A percentile compares a stretch with the other conserved stretches of the same genome.
Conservation (phyloP, 1,139 yeast genomes). For the Pneumocystis wakefieldiae region DNA sequence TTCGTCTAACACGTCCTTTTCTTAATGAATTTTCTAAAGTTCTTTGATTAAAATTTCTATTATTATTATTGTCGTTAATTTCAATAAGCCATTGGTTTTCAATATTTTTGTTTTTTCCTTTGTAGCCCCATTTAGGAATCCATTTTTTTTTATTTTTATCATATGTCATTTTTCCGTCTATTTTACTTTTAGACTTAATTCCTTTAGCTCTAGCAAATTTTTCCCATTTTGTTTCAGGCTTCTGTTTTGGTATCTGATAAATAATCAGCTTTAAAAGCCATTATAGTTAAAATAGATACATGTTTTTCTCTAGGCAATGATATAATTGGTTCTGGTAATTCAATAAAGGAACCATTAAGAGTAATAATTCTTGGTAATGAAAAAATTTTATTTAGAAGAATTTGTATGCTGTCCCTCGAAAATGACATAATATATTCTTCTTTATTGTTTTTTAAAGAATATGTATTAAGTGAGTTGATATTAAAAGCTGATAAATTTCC, state of each 20-base stretch:
- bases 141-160: slow-evolving; percentile 86
- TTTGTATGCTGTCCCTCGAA: slow-evolving; percentile 89
- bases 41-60: slow-evolving; percentile 4
- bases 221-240: slow-evolving; percentile 93
- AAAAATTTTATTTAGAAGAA: slow-evolving; percentile 74
- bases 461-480: slow-evolving; percentile 53
- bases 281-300: slow-evolving; percentile 13
- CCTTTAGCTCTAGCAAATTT: slow-evolving; percentile 91
- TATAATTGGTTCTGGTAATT: slow-evolving; percentile 72
- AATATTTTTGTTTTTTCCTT: slow-evolving; percentile 73
- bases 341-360: slow-evolving; percentile 66
- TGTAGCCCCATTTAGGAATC: slow-evolving; percentile 98
- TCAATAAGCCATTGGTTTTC: slow-evolving; percentile 96
- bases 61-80: slow-evolving; percentile 57
- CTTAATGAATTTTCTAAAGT: slow-evolving; percentile 21
- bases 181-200: slow-evolving; percentile 65
- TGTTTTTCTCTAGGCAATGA: slow-evolving; percentile 89
- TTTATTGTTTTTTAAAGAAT: slow-evolving; percentile 25
- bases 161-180: slow-evolving; percentile 75
- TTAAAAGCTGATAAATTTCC: slow-evolving; percentile 80
- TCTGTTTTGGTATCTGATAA: slow-evolving; percentile 56
- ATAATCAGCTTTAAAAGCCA: background rate
- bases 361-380: slow-evolving; percentile 70
- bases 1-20: slow-evolving; percentile 6
- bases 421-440: slow-evolving; percentile 49